Base-by-base conservation (phyloP, 2,329 filamentous ascomycete species). In the Elsinoe batatas region DNA sequence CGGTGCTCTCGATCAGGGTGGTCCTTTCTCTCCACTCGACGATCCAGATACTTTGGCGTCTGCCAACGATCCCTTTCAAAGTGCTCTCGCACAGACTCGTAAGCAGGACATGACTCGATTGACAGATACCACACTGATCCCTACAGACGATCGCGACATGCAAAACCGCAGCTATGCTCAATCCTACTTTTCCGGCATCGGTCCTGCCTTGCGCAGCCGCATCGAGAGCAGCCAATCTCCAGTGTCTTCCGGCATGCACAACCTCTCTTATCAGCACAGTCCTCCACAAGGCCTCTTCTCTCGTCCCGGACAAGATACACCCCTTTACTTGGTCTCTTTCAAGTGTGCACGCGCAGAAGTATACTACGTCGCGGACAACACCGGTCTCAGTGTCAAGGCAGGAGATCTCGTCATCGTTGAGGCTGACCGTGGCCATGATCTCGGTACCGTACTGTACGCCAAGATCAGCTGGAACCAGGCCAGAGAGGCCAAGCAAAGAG, bases 401-500 rank as follows among this genome's bases (percentile, higher is more conserved):
- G 93, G 93, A 32, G 93, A 98, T 67, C 77, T 97, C 53, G 94
- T 98, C 59, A 97, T 98, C 62, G 91, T 96, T 15, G 93, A 98
- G 72, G 93, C 93, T 20, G 94, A 98, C 69, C 88, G 93, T 60
- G 93, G 93, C 44, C 95, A 90, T 18, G 94, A 98, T 67, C 79
- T 98, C 35, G 94, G 93, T 43, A 95, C 91, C 22, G 91, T 98
- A 26, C 87, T 88, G 53, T 83, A 87, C 62, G 87, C 90, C 60
- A 91, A 94, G 63, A 83, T 97, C 37, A 87, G 89, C 59, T 90
- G 90, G 79, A 85, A 90, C 61, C 82, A 85, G 53, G 93, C 93
- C 7, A 91, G 93, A 65, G 86, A 93, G 47, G 74, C 90, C 61
- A 95, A 96, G 69, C 88, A 94, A 63, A 85, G 93, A 63, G 94